Base-by-base conservation (phyloP, 805 yeast species). In the Brettanomyces custersianus region DNA sequence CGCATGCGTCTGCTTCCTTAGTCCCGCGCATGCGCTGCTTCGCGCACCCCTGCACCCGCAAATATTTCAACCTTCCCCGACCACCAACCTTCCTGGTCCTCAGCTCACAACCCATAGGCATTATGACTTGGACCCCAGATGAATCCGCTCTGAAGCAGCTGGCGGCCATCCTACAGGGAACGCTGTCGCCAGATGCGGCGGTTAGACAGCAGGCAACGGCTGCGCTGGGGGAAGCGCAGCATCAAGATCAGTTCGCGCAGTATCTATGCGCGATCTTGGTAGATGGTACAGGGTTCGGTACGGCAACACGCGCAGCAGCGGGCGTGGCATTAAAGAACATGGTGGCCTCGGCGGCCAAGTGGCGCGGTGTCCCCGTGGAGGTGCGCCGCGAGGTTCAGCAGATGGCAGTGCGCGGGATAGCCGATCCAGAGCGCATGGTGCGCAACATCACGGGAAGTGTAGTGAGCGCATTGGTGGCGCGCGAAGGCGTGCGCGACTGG, bases 361-460 rank as follows among this genome's bases (percentile, higher is more conserved):
- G 60, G 40, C 46, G 48, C n/a, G 44, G 35, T 21, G 54, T 50
- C 37, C 46, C 48, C 40, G 48, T 33, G 24, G 58, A 50, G 15
- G 39, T 61, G 23, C 60, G 59, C 36, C 42, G 54, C 4, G 60
- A 62, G 35, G 46, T 63, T 6, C 46, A 66, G 26, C 43, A 51
- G 13, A 60, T n/a, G n/a, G n/a, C n/a, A n/a, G n/a, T n/a, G n/a
- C n/a, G n/a, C n/a, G n/a, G n/a, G n/a, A n/a, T n/a, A n/a, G n/a
- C n/a, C n/a, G n/a, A n/a, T n/a, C n/a, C n/a, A n/a, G n/a, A n/a
- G n/a, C n/a, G 62, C n/a, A 62, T 84, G 45, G 82, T 90, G 20
- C 71, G 95, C 41, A 86, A 83, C 52, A 84, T 90, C 41, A 80
- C 96, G 5, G 96, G 96, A 27, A 87, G 80, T 50, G 95, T 87